These are phyloP conservation scores for Cladosporium sphaerospermum DNA, from an alignment of 2,329 filamentous ascomycete species.

Conservation along the genomic window DNA sequence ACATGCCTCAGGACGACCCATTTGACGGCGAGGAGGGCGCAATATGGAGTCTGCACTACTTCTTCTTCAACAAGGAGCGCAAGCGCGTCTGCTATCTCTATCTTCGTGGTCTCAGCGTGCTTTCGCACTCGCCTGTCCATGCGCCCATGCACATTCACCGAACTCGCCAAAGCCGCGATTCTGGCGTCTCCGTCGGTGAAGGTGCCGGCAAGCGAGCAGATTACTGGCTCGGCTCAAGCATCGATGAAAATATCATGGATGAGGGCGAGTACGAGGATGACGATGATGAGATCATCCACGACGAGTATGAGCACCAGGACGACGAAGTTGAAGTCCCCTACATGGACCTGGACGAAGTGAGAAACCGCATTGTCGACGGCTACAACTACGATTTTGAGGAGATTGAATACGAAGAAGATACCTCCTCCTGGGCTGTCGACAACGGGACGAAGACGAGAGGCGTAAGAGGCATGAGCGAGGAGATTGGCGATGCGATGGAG, in stretches of 20 bases:
- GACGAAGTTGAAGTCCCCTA: constrained; percentile 30
- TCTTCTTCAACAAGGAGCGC: constrained; percentile 90
- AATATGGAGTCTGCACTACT: constrained; percentile 93
- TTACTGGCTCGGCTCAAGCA: constrained; percentile 68
- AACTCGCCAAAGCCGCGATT: constrained; percentile 30
- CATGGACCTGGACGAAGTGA: constrained; percentile 31
- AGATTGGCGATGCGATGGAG: constrained; percentile 29
- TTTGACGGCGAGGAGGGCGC: constrained; percentile 88
- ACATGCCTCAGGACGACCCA: constrained; percentile 80
- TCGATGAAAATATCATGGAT: constrained; percentile 17
- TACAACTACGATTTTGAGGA: constrained; percentile 19
- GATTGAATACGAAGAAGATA: constrained; percentile 9
- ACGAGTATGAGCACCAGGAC: constrained; percentile 18
- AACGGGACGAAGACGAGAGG: neutral
- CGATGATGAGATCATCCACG: constrained; percentile 20
- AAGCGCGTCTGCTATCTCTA: constrained; percentile 95
- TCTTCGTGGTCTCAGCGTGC: constrained; percentile 76
- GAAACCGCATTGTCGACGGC: constrained; percentile 29
- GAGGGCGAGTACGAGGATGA: constrained; percentile 25
- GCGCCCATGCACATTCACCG: constrained; percentile 40
- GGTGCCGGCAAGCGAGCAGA: constrained; percentile 73
- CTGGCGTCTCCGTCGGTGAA: constrained; percentile 34
- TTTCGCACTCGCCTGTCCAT: constrained; percentile 54
- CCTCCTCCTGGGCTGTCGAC: constrained; percentile 4
- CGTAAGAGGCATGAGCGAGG: constrained; percentile 27